These are phyloP conservation scores for Stemphylium beticola DNA, from an alignment of 2,329 filamentous ascomycete genomes.

Conservation along the genomic window DNA sequence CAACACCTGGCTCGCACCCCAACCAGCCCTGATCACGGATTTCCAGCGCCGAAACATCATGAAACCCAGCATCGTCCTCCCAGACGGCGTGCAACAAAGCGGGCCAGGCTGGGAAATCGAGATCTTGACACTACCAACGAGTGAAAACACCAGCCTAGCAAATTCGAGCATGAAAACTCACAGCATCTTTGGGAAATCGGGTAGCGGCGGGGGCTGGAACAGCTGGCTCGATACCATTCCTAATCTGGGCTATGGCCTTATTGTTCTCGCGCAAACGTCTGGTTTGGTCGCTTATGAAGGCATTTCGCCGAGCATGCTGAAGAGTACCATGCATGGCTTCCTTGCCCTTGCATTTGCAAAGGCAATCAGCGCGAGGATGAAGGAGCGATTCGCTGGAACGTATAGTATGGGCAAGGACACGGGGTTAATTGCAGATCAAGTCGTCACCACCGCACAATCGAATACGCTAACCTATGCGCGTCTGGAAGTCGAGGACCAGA, in stretches of 20 bases:
- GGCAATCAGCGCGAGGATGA: conserved; percentile 19
- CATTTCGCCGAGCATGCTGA: conserved; percentile 24
- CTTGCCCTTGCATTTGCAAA: conserved; percentile 36
- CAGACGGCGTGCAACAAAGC: conserved; percentile 37
- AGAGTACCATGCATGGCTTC: conserved; percentile 28
- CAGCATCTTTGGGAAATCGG: conserved; percentile 40
- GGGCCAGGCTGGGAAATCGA: conserved; percentile 42
- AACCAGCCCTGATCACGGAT: conserved; percentile 31
- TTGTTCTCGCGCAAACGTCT: conserved; percentile 30
- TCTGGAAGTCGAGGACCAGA: conserved; percentile 33
- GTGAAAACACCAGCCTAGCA: conserved; percentile 7
- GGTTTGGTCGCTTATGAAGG: conserved; percentile 20
- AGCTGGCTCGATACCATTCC: conserved; percentile 41
- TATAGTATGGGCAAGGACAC: conserved; percentile 29
- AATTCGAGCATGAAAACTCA: conserved; percentile 26
- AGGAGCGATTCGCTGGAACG: conserved; percentile 29
- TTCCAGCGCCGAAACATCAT: conserved; percentile 33
- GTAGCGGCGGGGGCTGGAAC: conserved; percentile 41
- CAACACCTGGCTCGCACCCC: conserved; percentile 31
- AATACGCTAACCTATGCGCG: conserved; percentile 28
- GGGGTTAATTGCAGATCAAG: conserved; percentile 27
- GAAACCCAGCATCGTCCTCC: conserved; percentile 28
- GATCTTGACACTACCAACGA: conserved; percentile 19
- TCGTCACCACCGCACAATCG: not conserved
- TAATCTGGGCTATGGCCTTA: conserved; percentile 39